Conservation (phyloP, 2,329 filamentous ascomycete genomes). For the Stenocarpella maydis region DNA sequence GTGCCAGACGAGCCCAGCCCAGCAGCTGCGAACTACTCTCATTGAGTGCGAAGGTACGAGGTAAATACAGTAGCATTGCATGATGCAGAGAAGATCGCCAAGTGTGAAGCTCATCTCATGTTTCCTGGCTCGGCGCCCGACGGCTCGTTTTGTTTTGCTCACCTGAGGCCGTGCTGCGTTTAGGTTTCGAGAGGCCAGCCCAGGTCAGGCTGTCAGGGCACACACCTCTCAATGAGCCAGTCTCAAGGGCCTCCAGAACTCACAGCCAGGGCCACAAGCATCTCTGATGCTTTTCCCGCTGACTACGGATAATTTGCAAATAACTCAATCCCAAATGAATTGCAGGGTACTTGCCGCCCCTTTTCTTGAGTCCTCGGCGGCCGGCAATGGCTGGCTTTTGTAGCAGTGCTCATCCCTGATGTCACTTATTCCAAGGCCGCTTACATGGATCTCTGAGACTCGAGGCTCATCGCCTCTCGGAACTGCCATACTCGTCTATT, state of each 20-base stretch:
- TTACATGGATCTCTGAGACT: background rate
- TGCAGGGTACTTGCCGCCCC: background rate
- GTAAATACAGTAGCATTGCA: slow-evolving; percentile 17
- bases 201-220: background rate
- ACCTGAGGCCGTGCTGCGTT: background rate
- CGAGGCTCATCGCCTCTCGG: background rate
- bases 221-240: background rate
- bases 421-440: background rate
- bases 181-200: background rate
- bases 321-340: background rate
- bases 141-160: background rate
- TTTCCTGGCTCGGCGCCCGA: background rate
- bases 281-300: background rate
- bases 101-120: slow-evolving; percentile 15
- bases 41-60: background rate
- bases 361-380: background rate
- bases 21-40: background rate
- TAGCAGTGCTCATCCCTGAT: too few species aligned
- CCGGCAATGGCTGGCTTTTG: too few species aligned
- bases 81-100: slow-evolving; percentile 17
- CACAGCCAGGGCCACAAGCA: background rate
- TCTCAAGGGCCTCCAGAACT: background rate
- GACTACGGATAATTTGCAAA: background rate
- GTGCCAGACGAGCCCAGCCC: background rate
- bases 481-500: background rate